Conservation (phyloP, 1,284 basidiomycete species). For the Quambalaria eucalypti region DNA sequence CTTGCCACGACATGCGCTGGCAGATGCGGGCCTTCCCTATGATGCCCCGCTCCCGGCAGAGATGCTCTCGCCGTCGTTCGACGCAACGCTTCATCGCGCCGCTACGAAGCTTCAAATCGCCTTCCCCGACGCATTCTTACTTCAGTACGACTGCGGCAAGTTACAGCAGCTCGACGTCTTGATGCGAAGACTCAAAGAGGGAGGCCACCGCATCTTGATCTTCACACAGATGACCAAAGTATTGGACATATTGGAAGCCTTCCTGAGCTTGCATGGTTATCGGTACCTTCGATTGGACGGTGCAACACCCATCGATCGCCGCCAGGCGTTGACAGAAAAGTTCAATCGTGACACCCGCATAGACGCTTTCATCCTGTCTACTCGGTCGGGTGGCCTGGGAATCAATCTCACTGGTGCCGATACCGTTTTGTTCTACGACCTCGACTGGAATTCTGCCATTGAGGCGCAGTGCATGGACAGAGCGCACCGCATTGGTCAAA, state of each 20-base stretch:
- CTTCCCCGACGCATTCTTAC: slow-evolving; percentile 78
- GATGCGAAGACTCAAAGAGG: slow-evolving; percentile 72
- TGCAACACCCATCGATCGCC: slow-evolving; percentile 86
- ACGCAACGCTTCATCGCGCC: slow-evolving; percentile 57
- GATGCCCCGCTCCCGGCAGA: slow-evolving; percentile 5
- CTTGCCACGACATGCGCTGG: slow-evolving; percentile 59
- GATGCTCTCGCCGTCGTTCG: slow-evolving; percentile 54
- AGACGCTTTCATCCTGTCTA: slow-evolving; percentile 88
- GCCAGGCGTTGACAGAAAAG: slow-evolving; percentile 89
- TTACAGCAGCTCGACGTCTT: slow-evolving; percentile 72
- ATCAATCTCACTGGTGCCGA: slow-evolving; percentile 93
- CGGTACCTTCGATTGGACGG: slow-evolving; percentile 87
- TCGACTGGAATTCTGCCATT: slow-evolving; percentile 96
- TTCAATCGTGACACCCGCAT: slow-evolving; percentile 86
- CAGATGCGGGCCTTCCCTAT: slow-evolving; percentile 52
- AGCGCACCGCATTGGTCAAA: slow-evolving; percentile 89
- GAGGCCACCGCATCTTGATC: slow-evolving; percentile 80
- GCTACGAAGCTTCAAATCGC: slow-evolving; percentile 82
- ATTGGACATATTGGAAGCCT: slow-evolving; percentile 85
- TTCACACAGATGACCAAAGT: slow-evolving; percentile 97
- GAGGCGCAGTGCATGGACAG: slow-evolving; percentile 94
- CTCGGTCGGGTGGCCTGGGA: slow-evolving; percentile 85
- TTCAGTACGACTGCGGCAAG: slow-evolving; percentile 96
- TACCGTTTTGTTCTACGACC: slow-evolving; percentile 92
- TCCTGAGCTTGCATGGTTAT: slow-evolving; percentile 85